Evolutionary conservation across 2,329 filamentous ascomycete species (phyloP).

Genomic region (Sclerotinia spermophila): DNA sequence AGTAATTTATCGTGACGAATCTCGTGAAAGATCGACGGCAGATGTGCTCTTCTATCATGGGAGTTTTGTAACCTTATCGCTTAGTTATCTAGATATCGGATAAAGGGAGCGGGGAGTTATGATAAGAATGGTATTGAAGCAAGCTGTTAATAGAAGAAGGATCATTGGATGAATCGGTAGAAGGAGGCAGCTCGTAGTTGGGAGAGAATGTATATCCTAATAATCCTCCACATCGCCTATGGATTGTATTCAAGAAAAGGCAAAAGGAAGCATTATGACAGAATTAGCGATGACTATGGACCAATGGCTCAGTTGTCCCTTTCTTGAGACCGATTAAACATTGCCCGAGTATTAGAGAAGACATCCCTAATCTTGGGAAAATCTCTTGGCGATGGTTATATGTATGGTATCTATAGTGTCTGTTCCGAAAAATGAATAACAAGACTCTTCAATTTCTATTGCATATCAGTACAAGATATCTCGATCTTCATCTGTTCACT

Average conservation of each 20-base stretch:
- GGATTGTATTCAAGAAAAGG: not conserved
- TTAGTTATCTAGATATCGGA: not conserved
- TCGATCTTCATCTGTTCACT: not conserved
- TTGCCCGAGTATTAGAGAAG: not conserved
- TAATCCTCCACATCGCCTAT: not conserved
- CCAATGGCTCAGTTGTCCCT: not conserved
- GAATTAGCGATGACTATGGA: not conserved
- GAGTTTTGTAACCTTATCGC: not conserved
- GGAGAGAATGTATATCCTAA: not conserved
- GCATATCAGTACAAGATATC: not conserved
- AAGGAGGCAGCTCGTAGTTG: not conserved
- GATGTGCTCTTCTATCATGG: not conserved
- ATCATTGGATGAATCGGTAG: not conserved
- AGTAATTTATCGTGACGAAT: not conserved
- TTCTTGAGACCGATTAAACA: too few relatives aligned
- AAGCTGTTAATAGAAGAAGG: not conserved
- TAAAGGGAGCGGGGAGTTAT: not conserved
- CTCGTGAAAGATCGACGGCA: not conserved
- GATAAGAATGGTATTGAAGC: not conserved
- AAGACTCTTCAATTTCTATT: not conserved
- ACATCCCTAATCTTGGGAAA: fast-evolving
- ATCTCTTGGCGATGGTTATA: not conserved
- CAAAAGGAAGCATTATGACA: not conserved
- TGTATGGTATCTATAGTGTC: not conserved
- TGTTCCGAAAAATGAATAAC: not conserved